Evolutionary conservation across 495 filamentous ascomycete species (phyloP).

Genomic region (Cercophora sp.): DNA sequence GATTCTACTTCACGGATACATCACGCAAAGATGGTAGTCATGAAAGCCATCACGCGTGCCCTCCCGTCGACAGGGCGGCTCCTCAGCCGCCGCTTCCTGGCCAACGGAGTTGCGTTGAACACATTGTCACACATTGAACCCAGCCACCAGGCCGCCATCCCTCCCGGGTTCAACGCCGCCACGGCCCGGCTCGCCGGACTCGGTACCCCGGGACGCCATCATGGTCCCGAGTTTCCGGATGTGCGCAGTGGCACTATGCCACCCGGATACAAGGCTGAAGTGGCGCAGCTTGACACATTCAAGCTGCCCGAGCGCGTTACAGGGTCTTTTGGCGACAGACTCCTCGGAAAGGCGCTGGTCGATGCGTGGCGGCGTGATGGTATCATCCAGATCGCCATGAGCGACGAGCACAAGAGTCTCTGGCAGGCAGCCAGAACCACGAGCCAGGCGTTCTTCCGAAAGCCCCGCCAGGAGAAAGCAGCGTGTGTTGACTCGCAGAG

Average conservation of each 20-base stretch:
- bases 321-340: slow-evolving; percentile 20
- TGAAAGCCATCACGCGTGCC: slow-evolving; percentile 8
- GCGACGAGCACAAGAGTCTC: slow-evolving; percentile 17
- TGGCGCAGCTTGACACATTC: slow-evolving; percentile 34
- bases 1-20: too few species aligned
- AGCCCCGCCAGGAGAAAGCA: slow-evolving; percentile 31
- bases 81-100: slow-evolving; percentile 4
- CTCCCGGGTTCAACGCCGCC: slow-evolving; percentile 18
- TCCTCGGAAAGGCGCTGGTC: slow-evolving; percentile 35
- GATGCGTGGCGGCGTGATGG: slow-evolving; percentile 38
- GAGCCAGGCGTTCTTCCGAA: slow-evolving; percentile 35
- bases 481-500: slow-evolving; percentile 42
- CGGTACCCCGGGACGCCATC: too few species aligned
- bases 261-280: slow-evolving; percentile 31
- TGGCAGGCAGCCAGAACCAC: slow-evolving; percentile 28
- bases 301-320: slow-evolving; percentile 30
- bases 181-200: slow-evolving; percentile 16
- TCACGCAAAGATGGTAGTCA: too few species aligned
- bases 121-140: slow-evolving; percentile 10
- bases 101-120: slow-evolving; percentile 14
- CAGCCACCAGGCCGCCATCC: slow-evolving; percentile 11
- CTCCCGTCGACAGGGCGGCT: too few species aligned
- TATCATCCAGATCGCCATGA: slow-evolving; percentile 42
- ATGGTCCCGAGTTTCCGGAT: too few species aligned
- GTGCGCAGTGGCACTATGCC: slow-evolving; percentile 26